phyloP scores from a whole-genome alignment of 2,329 filamentous ascomycete species.

The Ophiocordyceps robertsii region DNA sequence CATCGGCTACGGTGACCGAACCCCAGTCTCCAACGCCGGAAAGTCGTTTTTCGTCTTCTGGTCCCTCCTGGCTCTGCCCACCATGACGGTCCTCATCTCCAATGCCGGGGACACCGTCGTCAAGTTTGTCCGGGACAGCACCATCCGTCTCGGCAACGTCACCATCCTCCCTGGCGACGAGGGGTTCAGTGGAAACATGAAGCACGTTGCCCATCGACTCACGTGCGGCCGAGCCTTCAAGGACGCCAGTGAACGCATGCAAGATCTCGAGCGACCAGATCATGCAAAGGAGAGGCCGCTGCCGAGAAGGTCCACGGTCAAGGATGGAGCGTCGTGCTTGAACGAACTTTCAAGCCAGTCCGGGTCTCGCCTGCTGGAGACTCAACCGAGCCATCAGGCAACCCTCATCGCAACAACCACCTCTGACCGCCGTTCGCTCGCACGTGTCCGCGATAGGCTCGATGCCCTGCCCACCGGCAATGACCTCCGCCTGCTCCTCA shows the following conservation, averaged over 20 bases:
- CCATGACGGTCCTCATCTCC: conserved; percentile 75
- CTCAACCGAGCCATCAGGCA: background rate
- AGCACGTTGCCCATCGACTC: conserved; percentile 25
- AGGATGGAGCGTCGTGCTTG: background rate
- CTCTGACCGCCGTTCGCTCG: conserved; percentile 19
- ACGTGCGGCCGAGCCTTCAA: conserved; percentile 29
- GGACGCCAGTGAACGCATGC: conserved; percentile 1
- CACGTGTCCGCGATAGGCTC: conserved; percentile 21
- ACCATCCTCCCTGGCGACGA: conserved; percentile 47
- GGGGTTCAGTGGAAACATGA: conserved; percentile 31
- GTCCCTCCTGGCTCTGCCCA: conserved; percentile 74
- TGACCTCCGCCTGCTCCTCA: conserved; percentile 51
- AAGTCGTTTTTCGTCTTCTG: conserved; percentile 89
- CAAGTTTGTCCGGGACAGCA: conserved; percentile 40
- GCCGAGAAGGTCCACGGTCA: background rate
- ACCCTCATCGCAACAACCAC: conserved; percentile 10
- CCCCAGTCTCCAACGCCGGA: conserved; percentile 63
- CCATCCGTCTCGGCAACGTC: conserved; percentile 41
- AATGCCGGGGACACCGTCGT: conserved; percentile 79
- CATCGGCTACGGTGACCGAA: conserved; percentile 74
- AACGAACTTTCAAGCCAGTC: background rate
- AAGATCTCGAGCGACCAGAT: conserved; percentile 1
- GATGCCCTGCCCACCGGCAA: conserved; percentile 26
- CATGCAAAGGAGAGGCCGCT: background rate
- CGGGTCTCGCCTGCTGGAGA: background rate